Evolutionary conservation across 352 stramenopile genomes (phyloP).

Genomic region (Pythium phragmiticola): DNA sequence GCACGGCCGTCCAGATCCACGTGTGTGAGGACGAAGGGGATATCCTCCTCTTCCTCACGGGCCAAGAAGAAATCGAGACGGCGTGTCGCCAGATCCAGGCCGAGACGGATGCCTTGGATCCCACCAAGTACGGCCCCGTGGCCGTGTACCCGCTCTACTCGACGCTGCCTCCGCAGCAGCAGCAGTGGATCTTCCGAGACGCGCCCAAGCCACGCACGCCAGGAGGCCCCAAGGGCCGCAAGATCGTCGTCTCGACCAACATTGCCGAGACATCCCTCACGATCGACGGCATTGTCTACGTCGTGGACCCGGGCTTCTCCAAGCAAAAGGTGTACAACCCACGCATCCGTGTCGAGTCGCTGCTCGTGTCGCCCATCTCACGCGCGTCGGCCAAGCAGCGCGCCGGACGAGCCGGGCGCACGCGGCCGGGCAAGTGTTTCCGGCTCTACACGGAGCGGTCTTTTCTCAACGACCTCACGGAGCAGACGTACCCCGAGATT

Average conservation of each 20-base stretch:
- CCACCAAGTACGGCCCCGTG: conserved; percentile 85
- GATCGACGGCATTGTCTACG: conserved; percentile 99
- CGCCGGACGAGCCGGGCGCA: conserved; percentile 91
- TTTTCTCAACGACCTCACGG: conserved; percentile 97
- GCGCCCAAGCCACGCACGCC: conserved; percentile 90
- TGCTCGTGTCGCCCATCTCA: conserved; percentile 98
- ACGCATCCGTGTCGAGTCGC: conserved; percentile 96
- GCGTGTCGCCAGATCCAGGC: conserved; percentile 88
- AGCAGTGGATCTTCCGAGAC: conserved; percentile 99
- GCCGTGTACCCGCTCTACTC: conserved; percentile 97
- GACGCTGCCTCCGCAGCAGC: conserved; percentile 97
- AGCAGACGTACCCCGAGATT: conserved; percentile 99
- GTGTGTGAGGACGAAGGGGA: conserved; percentile 95
- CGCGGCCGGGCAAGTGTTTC: conserved; percentile 94
- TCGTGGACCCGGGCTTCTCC: conserved; percentile 98
- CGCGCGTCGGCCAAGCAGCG: conserved; percentile 93
- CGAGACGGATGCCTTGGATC: conserved; percentile 49
- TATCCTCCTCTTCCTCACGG: conserved; percentile 98
- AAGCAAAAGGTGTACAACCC: conserved; percentile 99
- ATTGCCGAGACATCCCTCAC: conserved; percentile 99
- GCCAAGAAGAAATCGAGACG: conserved; percentile 96
- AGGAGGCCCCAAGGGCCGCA: conserved; percentile 54
- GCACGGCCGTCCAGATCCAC: conserved; percentile 95
- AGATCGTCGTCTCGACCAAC: conserved; percentile 98
- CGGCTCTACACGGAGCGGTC: conserved; percentile 97